Base-by-base conservation (phyloP, 1,284 basidiomycete species). In the Ceratobasidium sp. region DNA sequence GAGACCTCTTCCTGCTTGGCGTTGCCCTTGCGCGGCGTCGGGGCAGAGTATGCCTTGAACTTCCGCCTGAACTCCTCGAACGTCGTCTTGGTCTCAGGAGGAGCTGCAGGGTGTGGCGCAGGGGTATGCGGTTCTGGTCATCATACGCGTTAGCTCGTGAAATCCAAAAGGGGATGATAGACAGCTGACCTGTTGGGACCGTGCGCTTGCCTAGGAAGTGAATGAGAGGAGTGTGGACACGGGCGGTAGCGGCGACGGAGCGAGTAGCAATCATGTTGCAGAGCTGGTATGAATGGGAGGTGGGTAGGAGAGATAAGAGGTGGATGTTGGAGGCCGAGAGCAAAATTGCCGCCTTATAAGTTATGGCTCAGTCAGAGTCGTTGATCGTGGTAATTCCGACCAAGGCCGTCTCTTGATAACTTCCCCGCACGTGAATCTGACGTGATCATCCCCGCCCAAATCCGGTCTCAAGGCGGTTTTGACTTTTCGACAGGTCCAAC, bases 51-150 rank as follows among this genome's bases (percentile, higher is more conserved):
- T 9, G 83, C 79, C 76, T 85, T 81, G 73, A 85, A 83, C 79
- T 87, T 88, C 75, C 84, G 84, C 52, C 88, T 76, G 77, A 89
- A 89, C 44, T 86, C 85, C 21, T 86, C 80, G 79, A 93, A 93
- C 18, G 83, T 81, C 73, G 89, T 85, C 78, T 86, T 88, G 74
- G 90, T 82, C 78, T 94, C 91, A 75, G 84, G 79, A 26, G 93
- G 91, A 28, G 93, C 92, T 52, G 87, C 86, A 0, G 93, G 94
- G 80, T 95, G 94, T 9, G 91, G 85, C 75, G 88, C 88, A 18
- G 90, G 87, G 43, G 85, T 80, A 78, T 87, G 85, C 13, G 86
- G 83, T 58, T 84, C 91, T 93, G 80, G 62, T 71, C 13, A 21
- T 30, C n/a, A 75, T 32, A 38, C 58, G 54, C 32, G 54, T 66